These are phyloP conservation scores for Cercis canadensis DNA, from an alignment of 306 rosid genomes.

Conservation along the genomic window DNA sequence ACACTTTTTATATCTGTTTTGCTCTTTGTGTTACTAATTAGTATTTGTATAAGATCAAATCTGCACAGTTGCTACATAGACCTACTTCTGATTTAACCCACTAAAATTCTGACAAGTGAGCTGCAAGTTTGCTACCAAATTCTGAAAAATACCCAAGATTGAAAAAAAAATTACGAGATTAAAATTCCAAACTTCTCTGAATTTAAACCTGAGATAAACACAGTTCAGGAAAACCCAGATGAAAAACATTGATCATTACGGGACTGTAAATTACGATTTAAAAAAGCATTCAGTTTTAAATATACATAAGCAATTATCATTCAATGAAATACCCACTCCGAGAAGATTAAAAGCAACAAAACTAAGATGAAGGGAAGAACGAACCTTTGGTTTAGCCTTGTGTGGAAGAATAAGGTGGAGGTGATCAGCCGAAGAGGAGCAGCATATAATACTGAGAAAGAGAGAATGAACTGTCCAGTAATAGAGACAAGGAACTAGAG, in stretches of 20 bases:
- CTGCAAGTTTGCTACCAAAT: neutral
- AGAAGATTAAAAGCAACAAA: neutral
- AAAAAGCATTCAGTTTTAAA: neutral
- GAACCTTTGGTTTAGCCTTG: constrained; percentile 7
- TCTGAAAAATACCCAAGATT: constrained; percentile 24
- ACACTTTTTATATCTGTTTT: neutral
- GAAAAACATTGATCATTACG: neutral
- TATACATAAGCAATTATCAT: neutral
- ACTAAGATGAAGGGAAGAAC: neutral
- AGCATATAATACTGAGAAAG: neutral
- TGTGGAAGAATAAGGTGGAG: constrained; percentile 15
- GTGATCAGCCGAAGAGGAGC: neutral
- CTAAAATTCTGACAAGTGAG: constrained; percentile 2
- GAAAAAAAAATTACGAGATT: neutral
- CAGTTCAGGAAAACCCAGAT: neutral
- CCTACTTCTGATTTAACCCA: neutral
- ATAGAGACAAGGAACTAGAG: neutral
- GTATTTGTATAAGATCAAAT: constrained; percentile 2
- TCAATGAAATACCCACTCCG: neutral
- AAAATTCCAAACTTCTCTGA: constrained; percentile 25
- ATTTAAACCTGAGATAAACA: neutral
- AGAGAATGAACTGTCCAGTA: neutral
- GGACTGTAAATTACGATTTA: neutral
- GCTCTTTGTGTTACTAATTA: neutral
- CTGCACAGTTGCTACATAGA: neutral